Evolutionary conservation across 2,329 filamentous ascomycete species (phyloP), one percentile per base, ranked within the genome.

Genomic region (Microthyrium microscopicum): DNA sequence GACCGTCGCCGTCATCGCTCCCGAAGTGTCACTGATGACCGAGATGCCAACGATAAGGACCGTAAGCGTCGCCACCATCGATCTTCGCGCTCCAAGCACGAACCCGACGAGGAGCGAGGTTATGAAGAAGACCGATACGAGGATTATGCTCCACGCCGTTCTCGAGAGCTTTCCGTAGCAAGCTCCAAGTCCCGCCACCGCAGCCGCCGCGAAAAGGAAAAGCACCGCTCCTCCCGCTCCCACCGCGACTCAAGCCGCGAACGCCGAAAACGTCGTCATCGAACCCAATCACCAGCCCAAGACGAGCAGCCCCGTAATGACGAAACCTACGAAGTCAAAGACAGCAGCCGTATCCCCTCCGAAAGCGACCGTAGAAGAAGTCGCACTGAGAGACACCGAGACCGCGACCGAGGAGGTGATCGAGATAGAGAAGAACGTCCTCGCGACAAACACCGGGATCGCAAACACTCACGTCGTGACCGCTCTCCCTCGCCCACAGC

Each of bases 171-270:
- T 13, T 24, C 34, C 7, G 30, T 59, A 60, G 41, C 46, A 62
- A 42, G 56, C 59, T 47, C 50, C 4, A 24, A 29, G n/a, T 21
- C 20, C 12, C 21, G 24, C 20, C 36, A 27, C 17, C 20, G 36
- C 32, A 36, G 32, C 20, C 21, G 36, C 18, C 49, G 52, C 20
- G 57, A 60, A 5, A 53, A 51, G 31, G 50, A 55, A 4, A 49
- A 53, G 33, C 44, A 58, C 30, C 54, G 55, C 8, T 58, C 58
- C 4, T 61, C 57, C n/a, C 56, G 58, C 20, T 57, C 56, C 8
- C 53, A 60, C 29, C 57, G 60, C 17, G 59, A 62, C 16, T 51
- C 55, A 27, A 61, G 58, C 41, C 53, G 55, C 20, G 59, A 62
- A 32, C 53, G 56, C 38, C 53, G 55, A 19, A 21, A 29, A 20